These are phyloP conservation scores for Aspergillus steynii DNA, from an alignment of 495 filamentous ascomycete genomes.

Conservation along the genomic window DNA sequence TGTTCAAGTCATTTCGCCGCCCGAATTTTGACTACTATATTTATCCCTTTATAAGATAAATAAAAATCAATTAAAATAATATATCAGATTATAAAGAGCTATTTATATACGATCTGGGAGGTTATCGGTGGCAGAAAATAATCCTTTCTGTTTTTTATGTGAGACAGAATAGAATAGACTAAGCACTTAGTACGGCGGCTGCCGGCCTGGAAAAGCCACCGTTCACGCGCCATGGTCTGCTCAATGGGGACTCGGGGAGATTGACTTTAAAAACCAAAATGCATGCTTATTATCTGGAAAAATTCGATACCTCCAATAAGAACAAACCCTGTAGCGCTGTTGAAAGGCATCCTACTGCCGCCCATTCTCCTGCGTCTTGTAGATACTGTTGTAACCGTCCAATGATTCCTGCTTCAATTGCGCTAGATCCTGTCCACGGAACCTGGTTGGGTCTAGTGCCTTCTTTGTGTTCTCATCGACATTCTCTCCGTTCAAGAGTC, in stretches of 20 bases:
- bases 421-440: conserved; percentile 25
- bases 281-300: neutral
- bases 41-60: no score
- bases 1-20: no score
- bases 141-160: neutral
- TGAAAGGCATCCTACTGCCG: neutral
- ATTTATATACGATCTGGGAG: no score
- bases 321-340: neutral
- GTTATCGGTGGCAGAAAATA: no score
- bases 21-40: no score
- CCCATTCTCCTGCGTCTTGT: conserved; percentile 27
- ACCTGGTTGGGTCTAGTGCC: conserved; percentile 31
- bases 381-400: conserved; percentile 35
- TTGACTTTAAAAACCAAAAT: no score
- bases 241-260: no score
- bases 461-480: conserved; percentile 22
- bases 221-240: neutral
- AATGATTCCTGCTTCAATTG: conserved; percentile 26
- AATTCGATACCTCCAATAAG: neutral
- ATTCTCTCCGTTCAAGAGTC: conserved; percentile 20
- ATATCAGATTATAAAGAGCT: no score
- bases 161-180: neutral
- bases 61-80: no score
- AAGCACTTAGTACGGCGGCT: neutral
- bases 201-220: neutral